These are phyloP conservation scores for Serendipita sp. DNA, from an alignment of 768 basidiomycete species.

Conservation along the genomic window DNA sequence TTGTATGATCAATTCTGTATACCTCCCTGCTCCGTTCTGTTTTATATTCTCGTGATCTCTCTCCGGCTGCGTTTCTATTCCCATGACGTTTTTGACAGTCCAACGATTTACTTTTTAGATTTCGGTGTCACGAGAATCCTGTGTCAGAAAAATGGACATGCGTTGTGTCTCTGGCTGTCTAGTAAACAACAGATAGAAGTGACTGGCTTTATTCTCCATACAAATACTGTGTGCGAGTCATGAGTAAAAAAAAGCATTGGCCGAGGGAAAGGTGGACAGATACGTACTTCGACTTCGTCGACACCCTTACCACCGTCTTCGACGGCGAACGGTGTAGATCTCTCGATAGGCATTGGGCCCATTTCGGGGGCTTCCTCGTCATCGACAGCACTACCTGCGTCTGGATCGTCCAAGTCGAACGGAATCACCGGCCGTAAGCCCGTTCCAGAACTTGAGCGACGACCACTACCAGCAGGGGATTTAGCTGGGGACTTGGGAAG, in stretches of 20 bases:
- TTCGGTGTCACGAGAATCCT: no score
- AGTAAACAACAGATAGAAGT: no score
- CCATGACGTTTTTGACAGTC: no score
- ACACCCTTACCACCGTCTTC: constrained; percentile 49
- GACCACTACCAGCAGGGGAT: constrained; percentile 33
- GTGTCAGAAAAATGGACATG: no score
- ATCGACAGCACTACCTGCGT: constrained; percentile 39
- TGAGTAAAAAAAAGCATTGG: background rate
- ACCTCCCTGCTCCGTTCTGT: no score
- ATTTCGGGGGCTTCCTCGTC: constrained; percentile 54
- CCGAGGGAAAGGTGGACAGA: no score
- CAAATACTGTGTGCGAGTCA: background rate
- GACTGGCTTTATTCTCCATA: background rate
- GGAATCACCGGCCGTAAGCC: constrained; percentile 72
- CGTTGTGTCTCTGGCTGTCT: no score
- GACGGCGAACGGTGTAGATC: constrained; percentile 55
- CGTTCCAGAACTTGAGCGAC: constrained; percentile 71
- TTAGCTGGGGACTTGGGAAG: constrained; percentile 53
- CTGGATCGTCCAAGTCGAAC: constrained; percentile 51
- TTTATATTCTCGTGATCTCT: no score
- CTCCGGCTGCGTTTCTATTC: no score
- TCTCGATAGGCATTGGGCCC: constrained; percentile 57
- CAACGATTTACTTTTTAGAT: no score
- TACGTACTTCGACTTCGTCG: constrained; percentile 56
- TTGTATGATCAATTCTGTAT: no score